These are phyloP conservation scores for Sugiyamaella lignohabitans DNA, from an alignment of 805 yeast genomes.

Conservation along the genomic window DNA sequence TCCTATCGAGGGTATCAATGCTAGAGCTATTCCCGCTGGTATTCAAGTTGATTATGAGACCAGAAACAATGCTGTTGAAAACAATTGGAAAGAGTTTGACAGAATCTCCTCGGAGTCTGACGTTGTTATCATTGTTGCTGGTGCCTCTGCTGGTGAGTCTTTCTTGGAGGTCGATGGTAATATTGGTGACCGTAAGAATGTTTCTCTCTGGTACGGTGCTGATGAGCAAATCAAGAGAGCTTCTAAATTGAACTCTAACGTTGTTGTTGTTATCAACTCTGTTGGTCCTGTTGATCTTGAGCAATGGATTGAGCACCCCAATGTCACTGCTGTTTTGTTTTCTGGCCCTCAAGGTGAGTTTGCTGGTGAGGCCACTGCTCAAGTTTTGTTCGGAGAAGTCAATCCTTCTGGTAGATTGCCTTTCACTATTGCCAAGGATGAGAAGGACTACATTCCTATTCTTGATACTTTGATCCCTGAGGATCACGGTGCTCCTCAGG, in stretches of 20 bases:
- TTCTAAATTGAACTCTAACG: constrained; percentile 45
- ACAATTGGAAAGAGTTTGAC: constrained; percentile 31
- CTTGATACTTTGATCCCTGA: constrained; percentile 31
- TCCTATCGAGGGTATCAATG: constrained; percentile 50
- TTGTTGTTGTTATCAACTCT: constrained; percentile 52
- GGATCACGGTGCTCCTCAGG: constrained; percentile 34
- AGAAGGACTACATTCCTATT: constrained; percentile 42
- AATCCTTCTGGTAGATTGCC: constrained; percentile 61
- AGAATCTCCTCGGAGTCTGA: constrained; percentile 46
- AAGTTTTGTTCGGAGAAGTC: constrained; percentile 52
- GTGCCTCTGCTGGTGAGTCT: constrained; percentile 55
- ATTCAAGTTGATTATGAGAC: constrained; percentile 41
- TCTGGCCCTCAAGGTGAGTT: constrained; percentile 53
- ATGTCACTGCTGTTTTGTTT: constrained; percentile 51
- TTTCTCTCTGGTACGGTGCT: constrained; percentile 51
- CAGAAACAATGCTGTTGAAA: constrained; percentile 37
- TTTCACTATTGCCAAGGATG: constrained; percentile 53
- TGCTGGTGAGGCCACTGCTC: constrained; percentile 52
- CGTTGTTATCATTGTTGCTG: constrained; percentile 48
- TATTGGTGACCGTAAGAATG: constrained; percentile 51
- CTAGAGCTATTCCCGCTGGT: constrained; percentile 41
- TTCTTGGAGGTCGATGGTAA: constrained; percentile 51
- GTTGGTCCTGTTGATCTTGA: constrained; percentile 59
- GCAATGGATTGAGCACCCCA: constrained; percentile 47
- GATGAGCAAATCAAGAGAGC: constrained; percentile 46